Conservation (phyloP, 805 yeast species). For the Allodekkera sacchari region DNA sequence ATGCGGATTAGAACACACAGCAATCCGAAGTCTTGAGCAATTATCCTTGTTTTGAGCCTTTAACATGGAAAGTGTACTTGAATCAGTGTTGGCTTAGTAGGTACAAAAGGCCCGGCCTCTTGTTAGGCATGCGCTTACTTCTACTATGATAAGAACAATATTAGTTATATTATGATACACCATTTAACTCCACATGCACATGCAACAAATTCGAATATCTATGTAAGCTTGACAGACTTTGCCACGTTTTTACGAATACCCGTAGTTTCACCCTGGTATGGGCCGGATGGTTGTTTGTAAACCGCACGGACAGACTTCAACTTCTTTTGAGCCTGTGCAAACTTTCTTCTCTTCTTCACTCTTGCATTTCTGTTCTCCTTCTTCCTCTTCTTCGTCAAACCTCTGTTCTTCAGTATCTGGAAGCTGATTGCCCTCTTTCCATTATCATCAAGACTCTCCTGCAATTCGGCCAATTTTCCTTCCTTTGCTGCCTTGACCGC, state of each 20-base stretch:
- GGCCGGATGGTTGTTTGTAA: constrained; percentile 64
- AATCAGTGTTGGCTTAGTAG: no score
- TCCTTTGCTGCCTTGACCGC: constrained; percentile 78
- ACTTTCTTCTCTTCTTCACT: constrained; percentile 97
- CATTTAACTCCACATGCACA: no score
- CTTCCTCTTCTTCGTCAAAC: constrained; percentile 86
- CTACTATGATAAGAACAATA: background rate
- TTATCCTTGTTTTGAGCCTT: no score
- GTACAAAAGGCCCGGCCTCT: no score
- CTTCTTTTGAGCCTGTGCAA: constrained; percentile 90
- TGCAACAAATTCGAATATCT: no score
- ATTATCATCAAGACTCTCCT: constrained; percentile 57
- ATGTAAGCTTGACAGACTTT: constrained; percentile 74
- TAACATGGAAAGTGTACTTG: no score
- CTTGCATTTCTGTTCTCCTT: constrained; percentile 93
- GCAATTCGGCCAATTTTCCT: constrained; percentile 70
- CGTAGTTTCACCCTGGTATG: constrained; percentile 90
- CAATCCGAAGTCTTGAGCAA: no score
- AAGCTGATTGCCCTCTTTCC: constrained; percentile 94
- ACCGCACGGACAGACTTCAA: constrained; percentile 85
- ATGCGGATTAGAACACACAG: no score
- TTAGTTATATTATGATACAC: constrained; percentile 1
- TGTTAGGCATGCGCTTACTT: no score
- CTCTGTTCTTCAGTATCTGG: constrained; percentile 94
- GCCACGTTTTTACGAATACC: constrained; percentile 94